phyloP scores from a whole-genome alignment of 139 green algal genomes.

The Dunaliella primolecta region DNA sequence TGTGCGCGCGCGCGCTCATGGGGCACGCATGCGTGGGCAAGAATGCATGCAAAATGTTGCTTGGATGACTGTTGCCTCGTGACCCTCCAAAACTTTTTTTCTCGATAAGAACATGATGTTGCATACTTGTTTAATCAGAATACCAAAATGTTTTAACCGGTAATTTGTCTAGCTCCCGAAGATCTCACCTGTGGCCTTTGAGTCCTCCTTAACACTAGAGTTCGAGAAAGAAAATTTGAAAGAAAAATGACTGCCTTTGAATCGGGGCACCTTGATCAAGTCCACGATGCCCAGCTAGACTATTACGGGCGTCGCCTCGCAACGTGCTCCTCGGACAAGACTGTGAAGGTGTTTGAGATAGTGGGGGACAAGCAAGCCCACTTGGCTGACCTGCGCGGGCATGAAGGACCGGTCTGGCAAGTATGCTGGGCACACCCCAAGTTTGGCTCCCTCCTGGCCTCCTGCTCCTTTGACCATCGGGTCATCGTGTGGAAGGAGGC shows the following conservation, averaged over 20 bases:
- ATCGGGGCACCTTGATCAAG: slow-evolving; percentile 74
- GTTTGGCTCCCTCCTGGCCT: slow-evolving; percentile 90
- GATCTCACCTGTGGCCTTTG: no score
- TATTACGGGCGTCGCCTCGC: slow-evolving; percentile 95
- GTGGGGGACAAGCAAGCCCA: slow-evolving; percentile 52
- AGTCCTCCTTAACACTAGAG: no score
- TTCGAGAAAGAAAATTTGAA: no score
- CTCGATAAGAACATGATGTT: no score
- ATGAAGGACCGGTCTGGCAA: slow-evolving; percentile 91
- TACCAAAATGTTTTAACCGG: no score
- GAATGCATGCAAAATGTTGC: no score
- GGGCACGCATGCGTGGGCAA: no score
- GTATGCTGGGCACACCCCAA: slow-evolving; percentile 93
- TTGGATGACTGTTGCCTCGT: no score
- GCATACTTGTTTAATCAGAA: no score
- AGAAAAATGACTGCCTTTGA: neutral
- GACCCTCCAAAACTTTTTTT: no score
- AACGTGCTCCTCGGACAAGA: slow-evolving; percentile 88
- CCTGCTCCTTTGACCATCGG: slow-evolving; percentile 86
- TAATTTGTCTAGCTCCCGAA: no score
- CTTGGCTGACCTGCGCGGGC: slow-evolving; percentile 78
- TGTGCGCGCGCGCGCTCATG: no score
- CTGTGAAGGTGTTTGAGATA: slow-evolving; percentile 87
- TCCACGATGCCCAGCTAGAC: slow-evolving; percentile 93
- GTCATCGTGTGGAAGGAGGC: slow-evolving; percentile 94